Evolutionary conservation across 257 asterid species (phyloP).

Genomic region (Knoxia roxburghii): DNA sequence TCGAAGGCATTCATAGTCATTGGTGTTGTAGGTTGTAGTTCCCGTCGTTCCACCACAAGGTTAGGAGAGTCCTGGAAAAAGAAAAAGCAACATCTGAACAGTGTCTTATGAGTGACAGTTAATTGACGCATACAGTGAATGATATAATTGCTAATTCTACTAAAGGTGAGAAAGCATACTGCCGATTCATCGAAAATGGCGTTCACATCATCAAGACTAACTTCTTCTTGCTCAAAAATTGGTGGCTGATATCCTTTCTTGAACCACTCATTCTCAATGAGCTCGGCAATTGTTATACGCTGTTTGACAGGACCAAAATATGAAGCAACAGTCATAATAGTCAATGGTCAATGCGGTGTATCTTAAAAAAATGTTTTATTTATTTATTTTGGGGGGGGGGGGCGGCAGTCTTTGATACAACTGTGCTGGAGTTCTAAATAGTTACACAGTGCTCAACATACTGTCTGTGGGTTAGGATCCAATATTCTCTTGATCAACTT

Average conservation of each 20-base stretch:
- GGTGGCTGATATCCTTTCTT: conserved; percentile 88
- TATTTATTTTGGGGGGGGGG: no score
- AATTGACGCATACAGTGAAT: not conserved
- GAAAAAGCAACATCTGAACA: not conserved
- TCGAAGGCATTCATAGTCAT: conserved; percentile 89
- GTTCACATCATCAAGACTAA: conserved; percentile 76
- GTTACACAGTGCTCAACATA: conserved; percentile 22
- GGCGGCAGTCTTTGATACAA: no score
- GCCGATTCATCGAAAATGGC: conserved; percentile 57
- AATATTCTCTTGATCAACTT: conserved; percentile 81
- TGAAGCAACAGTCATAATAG: not conserved
- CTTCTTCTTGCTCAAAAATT: conserved; percentile 67
- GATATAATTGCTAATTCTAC: not conserved
- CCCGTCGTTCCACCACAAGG: conserved; percentile 87
- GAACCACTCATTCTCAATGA: conserved; percentile 91
- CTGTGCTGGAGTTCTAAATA: not conserved
- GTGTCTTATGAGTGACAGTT: not conserved
- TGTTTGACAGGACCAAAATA: conserved; percentile 29
- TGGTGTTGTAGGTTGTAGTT: conserved; percentile 57
- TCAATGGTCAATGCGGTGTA: not conserved
- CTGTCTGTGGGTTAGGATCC: conserved; percentile 90
- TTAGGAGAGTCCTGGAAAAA: conserved; percentile 51
- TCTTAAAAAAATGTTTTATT: no score
- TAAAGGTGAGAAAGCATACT: conserved; percentile 36
- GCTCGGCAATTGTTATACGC: conserved; percentile 75